Percentiles rank a stretch among this genome's conserved stretches.
These are phyloP conservation scores for Thalassiosira hispida DNA, from an alignment of 352 stramenopile species.

Conservation along the genomic window DNA sequence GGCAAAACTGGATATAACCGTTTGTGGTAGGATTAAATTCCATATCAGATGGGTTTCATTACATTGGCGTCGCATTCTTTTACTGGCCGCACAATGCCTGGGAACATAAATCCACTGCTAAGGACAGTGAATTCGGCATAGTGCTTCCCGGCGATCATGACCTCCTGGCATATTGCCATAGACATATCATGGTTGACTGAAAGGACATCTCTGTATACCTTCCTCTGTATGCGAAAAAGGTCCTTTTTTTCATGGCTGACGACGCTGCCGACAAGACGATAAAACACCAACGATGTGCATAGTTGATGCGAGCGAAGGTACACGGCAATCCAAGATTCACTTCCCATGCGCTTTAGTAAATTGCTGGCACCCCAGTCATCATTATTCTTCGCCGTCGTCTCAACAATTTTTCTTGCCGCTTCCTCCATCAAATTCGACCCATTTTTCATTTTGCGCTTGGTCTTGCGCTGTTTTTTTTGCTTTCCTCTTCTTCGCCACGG, in stretches of 20 bases:
- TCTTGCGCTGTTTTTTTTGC: no score
- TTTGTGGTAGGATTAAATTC: background rate
- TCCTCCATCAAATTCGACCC: slow-evolving; percentile 6
- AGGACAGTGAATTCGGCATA: background rate
- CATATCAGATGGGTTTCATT: background rate
- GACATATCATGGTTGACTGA: background rate
- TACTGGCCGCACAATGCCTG: background rate
- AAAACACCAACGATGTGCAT: background rate
- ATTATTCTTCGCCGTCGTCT: background rate
- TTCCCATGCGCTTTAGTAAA: background rate
- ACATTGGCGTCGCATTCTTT: background rate
- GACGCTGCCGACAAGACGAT: background rate
- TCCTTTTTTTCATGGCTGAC: background rate
- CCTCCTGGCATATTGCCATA: background rate
- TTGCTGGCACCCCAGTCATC: background rate
- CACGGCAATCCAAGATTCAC: background rate
- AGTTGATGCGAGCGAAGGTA: background rate
- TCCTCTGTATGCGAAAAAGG: background rate
- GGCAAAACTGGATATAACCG: background rate
- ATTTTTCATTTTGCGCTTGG: no score
- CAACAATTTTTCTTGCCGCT: background rate
- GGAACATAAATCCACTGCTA: background rate
- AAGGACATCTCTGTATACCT: background rate
- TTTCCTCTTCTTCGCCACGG: no score
- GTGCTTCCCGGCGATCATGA: background rate